A percentile compares a stretch with the other conserved stretches of the same genome.
Conservation (phyloP, 257 asterid species). For the Primulina eburnea region DNA sequence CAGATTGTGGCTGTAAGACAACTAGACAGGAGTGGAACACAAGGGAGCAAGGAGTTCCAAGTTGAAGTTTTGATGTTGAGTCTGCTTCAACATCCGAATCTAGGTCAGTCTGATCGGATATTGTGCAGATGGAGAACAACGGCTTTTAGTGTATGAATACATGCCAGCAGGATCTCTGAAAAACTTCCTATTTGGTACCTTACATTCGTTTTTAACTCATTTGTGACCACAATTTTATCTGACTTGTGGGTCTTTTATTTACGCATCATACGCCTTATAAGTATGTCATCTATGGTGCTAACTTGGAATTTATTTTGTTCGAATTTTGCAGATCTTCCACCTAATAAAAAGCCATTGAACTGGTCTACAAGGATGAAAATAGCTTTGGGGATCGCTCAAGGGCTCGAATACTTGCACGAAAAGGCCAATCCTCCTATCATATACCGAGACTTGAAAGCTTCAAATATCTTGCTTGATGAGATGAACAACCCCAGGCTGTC, state of each 20-base stretch:
- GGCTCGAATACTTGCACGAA: constrained; percentile 65
- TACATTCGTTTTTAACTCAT: neutral
- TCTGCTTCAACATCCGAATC: constrained; percentile 71
- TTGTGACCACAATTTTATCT: neutral
- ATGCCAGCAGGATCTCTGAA: constrained; percentile 60
- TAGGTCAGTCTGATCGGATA: constrained; percentile 73
- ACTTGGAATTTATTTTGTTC: neutral
- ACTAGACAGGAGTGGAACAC: constrained; percentile 78
- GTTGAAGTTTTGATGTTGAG: constrained; percentile 60
- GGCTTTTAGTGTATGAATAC: constrained; percentile 84
- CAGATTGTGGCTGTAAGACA: constrained; percentile 79
- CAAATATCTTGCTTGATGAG: constrained; percentile 50
- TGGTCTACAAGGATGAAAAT: constrained; percentile 68
- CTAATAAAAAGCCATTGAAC: constrained; percentile 39
- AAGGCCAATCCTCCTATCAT: constrained; percentile 52
- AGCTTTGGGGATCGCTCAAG: constrained; percentile 63
- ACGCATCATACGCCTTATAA: neutral
- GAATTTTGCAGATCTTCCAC: constrained; percentile 38
- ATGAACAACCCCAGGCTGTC: constrained; percentile 44
- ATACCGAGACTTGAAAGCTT: constrained; percentile 57
- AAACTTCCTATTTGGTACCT: constrained; percentile 58
- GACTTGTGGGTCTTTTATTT: neutral
- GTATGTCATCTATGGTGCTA: neutral
- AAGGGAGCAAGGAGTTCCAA: constrained; percentile 64
- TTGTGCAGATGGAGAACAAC: constrained; percentile 97